A percentile compares a stretch with the other conserved stretches of the same genome.
These are phyloP conservation scores for Dioscorea cayenensis DNA, from an alignment of 116 monocot genomes.

Conservation along the genomic window DNA sequence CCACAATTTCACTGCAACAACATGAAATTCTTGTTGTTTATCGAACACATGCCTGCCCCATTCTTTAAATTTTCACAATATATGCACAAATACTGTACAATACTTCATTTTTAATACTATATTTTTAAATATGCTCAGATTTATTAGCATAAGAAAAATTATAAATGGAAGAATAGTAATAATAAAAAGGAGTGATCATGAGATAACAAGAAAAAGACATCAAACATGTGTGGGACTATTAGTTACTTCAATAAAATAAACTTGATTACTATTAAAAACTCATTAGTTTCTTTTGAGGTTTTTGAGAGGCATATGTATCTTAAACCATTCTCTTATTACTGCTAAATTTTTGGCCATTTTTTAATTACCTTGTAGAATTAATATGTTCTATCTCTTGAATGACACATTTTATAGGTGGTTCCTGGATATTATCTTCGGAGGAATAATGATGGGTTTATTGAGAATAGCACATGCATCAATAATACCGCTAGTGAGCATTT, in stretches of 20 bases:
- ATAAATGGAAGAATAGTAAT: no score
- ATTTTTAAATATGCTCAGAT: no score
- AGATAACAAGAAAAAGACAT: background rate
- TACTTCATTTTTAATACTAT: no score
- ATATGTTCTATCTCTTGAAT: background rate
- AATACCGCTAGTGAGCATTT: slow-evolving; percentile 91
- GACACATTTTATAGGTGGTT: slow-evolving; percentile 47
- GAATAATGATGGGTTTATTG: slow-evolving; percentile 63
- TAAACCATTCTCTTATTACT: background rate
- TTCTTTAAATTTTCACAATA: no score
- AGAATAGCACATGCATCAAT: slow-evolving; percentile 66
- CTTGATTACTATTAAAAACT: background rate
- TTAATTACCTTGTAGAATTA: background rate
- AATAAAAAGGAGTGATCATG: background rate
- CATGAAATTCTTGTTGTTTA: no score
- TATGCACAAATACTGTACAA: no score
- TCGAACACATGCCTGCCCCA: no score
- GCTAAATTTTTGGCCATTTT: background rate
- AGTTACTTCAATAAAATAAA: background rate
- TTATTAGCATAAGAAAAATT: no score
- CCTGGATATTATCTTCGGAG: slow-evolving; percentile 83
- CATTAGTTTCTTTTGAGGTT: background rate
- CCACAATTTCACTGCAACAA: no score
- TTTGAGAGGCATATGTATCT: background rate
- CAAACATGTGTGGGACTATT: background rate